A percentile compares a stretch with the other conserved stretches of the same genome.
Conservation (phyloP, 1,139 yeast genomes). For the Taiozyma onychis region DNA sequence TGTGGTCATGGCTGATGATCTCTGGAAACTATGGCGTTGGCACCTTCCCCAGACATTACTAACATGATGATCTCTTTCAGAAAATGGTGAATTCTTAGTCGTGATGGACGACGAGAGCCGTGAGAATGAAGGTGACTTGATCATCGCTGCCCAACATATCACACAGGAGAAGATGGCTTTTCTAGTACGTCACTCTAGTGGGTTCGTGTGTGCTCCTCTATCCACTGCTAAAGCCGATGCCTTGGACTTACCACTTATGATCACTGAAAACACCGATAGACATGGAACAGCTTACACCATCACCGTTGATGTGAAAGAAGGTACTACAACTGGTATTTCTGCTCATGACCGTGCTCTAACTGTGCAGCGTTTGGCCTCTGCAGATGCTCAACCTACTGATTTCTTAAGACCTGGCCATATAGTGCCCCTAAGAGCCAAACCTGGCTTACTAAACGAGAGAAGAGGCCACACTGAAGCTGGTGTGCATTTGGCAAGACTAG, state of each 20-base stretch:
- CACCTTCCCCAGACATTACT: not conserved
- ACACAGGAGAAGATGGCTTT: slow-evolving; percentile 93
- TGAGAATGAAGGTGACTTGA: slow-evolving; percentile 97
- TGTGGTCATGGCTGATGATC: not conserved
- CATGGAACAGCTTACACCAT: slow-evolving; percentile 97
- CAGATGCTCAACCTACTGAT: slow-evolving; percentile 49
- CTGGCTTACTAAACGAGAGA: slow-evolving; percentile 76
- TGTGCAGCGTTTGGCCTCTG: slow-evolving; percentile 62
- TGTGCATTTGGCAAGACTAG: slow-evolving; percentile 74
- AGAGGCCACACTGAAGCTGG: slow-evolving; percentile 99
- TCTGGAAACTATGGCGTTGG: not conserved
- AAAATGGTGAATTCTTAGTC: slow-evolving; percentile 81
- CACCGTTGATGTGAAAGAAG: slow-evolving; percentile 76
- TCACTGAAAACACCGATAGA: slow-evolving; percentile 49
- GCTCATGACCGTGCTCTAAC: slow-evolving; percentile 93
- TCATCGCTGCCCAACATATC: slow-evolving; percentile 78
- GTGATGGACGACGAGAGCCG: slow-evolving; percentile 96
- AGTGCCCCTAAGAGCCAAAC: slow-evolving; percentile 86
- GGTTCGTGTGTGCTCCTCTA: slow-evolving; percentile 91
- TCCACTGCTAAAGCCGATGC: slow-evolving; percentile 72
- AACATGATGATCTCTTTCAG: slow-evolving; percentile 18
- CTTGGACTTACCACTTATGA: slow-evolving; percentile 76
- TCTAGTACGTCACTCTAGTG: slow-evolving; percentile 81
- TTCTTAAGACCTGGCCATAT: slow-evolving; percentile 92
- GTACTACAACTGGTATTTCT: slow-evolving; percentile 96